These are phyloP conservation scores for Pleurotus salmoneostramineus DNA, from an alignment of 768 basidiomycete genomes.

Conservation along the genomic window DNA sequence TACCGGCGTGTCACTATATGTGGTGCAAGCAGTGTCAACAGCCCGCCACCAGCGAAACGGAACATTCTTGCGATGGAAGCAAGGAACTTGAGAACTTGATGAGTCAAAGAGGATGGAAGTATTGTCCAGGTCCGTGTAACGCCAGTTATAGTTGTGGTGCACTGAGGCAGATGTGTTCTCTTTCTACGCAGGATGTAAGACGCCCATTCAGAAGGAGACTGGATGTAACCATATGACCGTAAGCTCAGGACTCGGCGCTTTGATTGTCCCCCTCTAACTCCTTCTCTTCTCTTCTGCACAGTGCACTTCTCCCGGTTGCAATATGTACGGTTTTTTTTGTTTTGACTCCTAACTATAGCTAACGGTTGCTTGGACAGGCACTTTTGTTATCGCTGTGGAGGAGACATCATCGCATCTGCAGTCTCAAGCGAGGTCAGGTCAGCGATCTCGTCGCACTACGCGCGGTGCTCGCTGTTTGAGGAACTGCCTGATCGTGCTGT, in stretches of 20 bases:
- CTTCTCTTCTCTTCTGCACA: constrained; percentile 16
- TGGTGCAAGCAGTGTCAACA: constrained; percentile 55
- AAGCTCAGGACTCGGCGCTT: constrained; percentile 14
- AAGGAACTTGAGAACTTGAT: constrained; percentile 43
- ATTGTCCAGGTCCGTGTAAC: constrained; percentile 35
- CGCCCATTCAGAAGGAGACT: constrained; percentile 7
- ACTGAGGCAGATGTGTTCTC: background rate
- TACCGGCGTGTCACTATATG: constrained; percentile 31
- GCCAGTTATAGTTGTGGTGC: no score
- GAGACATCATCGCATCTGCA: constrained; percentile 9
- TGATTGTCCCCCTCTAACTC: background rate
- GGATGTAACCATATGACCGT: constrained; percentile 46
- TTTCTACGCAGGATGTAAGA: background rate
- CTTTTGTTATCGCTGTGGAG: constrained; percentile 13
- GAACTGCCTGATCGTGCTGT: constrained; percentile 4
- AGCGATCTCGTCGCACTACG: constrained; percentile 5
- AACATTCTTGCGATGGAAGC: constrained; percentile 50
- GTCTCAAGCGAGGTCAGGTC: background rate
- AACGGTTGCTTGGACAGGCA: constrained; percentile 3
- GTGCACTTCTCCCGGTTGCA: constrained; percentile 56
- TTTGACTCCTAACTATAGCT: background rate
- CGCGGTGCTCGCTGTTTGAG: constrained; percentile 11
- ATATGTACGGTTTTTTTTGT: background rate
- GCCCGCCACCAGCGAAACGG: constrained; percentile 22
- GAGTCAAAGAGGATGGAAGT: constrained; percentile 44